Percentiles rank a stretch among this genome's conserved stretches.
Evolutionary conservation across 2,329 filamentous ascomycete genomes (phyloP).

Genomic region (Penicillium brasilianum): DNA sequence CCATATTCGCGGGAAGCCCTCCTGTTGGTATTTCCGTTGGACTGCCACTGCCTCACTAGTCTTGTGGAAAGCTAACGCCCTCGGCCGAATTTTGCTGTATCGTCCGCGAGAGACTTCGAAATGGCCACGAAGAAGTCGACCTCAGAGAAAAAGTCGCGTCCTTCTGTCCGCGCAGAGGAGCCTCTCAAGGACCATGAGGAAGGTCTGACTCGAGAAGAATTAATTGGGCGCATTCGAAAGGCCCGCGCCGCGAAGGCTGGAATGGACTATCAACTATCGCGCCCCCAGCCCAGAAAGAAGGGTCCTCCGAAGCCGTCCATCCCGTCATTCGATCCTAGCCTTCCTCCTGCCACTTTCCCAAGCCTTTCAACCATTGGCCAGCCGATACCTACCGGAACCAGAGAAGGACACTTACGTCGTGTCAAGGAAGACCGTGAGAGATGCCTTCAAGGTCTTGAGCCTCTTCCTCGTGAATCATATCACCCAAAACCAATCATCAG

Average conservation of each 20-base stretch:
- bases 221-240: neutral
- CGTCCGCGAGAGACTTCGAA: neutral
- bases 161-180: neutral
- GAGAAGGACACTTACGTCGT: conserved; percentile 3
- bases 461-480: conserved; percentile 20
- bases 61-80: neutral
- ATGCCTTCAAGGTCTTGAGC: conserved; percentile 2
- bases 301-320: conserved; percentile 5
- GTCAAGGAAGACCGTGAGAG: conserved; percentile 3
- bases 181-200: neutral
- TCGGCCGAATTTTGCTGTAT: neutral
- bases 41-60: no score
- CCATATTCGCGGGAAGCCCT: neutral
- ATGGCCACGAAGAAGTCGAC: neutral
- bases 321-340: conserved; percentile 42
- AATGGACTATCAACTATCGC: neutral
- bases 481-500: conserved; percentile 18
- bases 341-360: conserved; percentile 50
- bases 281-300: neutral
- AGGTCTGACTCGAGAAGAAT: neutral
- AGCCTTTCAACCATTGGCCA: conserved; percentile 30
- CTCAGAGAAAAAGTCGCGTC: neutral
- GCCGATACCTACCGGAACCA: neutral
- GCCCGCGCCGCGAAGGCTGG: neutral
- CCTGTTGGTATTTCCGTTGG: neutral